These are phyloP conservation scores for Umbilicus rupestris DNA, from an alignment of 164 flowering plant genomes.

Conservation along the genomic window DNA sequence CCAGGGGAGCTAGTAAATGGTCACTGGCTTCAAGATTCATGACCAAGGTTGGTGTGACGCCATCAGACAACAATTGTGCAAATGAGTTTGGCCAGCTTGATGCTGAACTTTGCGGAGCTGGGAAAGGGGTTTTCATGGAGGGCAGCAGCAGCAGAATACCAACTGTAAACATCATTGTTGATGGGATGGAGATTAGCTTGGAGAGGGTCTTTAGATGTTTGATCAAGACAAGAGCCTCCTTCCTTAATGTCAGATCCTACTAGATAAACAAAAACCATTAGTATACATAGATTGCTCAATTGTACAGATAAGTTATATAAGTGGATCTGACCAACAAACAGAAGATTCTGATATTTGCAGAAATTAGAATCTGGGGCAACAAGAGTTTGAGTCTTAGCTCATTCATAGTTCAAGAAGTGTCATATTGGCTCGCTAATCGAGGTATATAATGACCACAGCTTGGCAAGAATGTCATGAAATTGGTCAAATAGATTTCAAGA, in stretches of 20 bases:
- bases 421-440: too few relatives aligned
- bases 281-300: too few relatives aligned
- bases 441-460: too few relatives aligned
- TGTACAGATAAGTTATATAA: too few relatives aligned
- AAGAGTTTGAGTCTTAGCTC: too few relatives aligned
- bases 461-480: not conserved
- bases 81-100: not conserved
- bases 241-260: conserved; percentile 2
- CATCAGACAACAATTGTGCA: not conserved
- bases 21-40: not conserved
- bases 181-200: not conserved
- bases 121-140: not conserved
- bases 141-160: not conserved
- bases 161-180: not conserved
- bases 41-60: not conserved
- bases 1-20: not conserved
- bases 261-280: not conserved
- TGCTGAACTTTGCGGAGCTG: not conserved
- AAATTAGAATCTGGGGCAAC: too few relatives aligned
- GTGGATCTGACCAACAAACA: too few relatives aligned
- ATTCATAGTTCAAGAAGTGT: too few relatives aligned
- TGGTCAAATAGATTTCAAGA: not conserved
- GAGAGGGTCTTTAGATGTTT: conserved; percentile 3
- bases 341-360: too few relatives aligned
- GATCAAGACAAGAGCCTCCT: not conserved